phyloP scores from a whole-genome alignment of 176 grass and related monocot genomes.

The Leersia perrieri region DNA sequence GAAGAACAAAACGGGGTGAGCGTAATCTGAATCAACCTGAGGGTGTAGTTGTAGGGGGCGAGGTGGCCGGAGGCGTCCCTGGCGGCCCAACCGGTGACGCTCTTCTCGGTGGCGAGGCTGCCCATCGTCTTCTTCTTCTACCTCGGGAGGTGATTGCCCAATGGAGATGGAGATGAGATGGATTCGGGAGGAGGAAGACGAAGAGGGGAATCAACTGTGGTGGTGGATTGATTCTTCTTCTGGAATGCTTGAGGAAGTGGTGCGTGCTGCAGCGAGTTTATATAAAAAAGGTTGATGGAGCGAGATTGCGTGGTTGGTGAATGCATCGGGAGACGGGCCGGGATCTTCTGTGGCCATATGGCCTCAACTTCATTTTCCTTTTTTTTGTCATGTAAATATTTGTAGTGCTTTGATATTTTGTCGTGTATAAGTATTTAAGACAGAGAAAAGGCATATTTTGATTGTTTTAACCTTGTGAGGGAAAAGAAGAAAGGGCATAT shows the following conservation, averaged over 20 bases:
- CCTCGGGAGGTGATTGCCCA: background rate
- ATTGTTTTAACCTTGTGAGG: too few species aligned
- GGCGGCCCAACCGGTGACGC: slow-evolving; percentile 76
- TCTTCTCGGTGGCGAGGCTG: slow-evolving; percentile 61
- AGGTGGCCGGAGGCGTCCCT: slow-evolving; percentile 70
- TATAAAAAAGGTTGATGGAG: background rate
- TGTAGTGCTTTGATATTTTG: too few species aligned
- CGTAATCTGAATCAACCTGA: slow-evolving; percentile 47
- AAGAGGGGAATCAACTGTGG: background rate
- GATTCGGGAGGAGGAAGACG: background rate
- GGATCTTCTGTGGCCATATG: slow-evolving; percentile 2
- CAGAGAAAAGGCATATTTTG: too few species aligned
- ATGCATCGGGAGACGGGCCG: background rate
- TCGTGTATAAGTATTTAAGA: too few species aligned
- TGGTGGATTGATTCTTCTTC: background rate
- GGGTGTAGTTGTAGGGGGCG: slow-evolving; percentile 82
- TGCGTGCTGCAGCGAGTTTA: background rate
- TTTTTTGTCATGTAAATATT: too few species aligned
- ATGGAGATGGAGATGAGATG: background rate
- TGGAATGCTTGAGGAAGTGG: background rate
- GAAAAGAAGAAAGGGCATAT: too few species aligned
- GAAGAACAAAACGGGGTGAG: background rate
- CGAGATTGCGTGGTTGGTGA: background rate
- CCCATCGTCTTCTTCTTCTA: slow-evolving; percentile 51
- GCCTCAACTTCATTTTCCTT: too few species aligned